Percentiles rank a stretch among this genome's conserved stretches.
phyloP scores from a whole-genome alignment of 75 land plant genomes.

The Pseudotsuga menziesii region DNA sequence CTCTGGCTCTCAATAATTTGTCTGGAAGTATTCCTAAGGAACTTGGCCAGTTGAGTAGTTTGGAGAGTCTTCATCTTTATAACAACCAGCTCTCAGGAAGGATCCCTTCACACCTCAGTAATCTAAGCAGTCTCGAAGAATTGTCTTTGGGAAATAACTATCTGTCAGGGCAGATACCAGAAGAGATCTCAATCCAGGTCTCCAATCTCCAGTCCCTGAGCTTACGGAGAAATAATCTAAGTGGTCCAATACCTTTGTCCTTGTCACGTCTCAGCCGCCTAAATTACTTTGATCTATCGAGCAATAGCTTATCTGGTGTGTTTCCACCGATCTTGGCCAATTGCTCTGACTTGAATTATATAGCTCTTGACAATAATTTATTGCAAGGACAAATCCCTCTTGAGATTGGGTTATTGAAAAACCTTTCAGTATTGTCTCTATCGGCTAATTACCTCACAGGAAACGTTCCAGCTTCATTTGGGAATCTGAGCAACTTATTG shows the following conservation, averaged over 20 bases:
- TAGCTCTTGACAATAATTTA: slow-evolving; percentile 35
- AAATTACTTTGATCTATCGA: slow-evolving; percentile 26
- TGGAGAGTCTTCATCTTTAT: slow-evolving; percentile 37
- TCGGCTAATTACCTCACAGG: slow-evolving; percentile 47
- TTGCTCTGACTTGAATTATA: slow-evolving; percentile 20
- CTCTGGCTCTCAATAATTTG: slow-evolving; percentile 14
- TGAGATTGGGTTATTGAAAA: slow-evolving; percentile 30
- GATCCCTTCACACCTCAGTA: slow-evolving; percentile 54
- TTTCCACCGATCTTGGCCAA: slow-evolving; percentile 56
- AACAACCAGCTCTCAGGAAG: slow-evolving; percentile 51
- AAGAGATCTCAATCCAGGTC: slow-evolving; percentile 28
- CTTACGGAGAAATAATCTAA: slow-evolving; percentile 39
- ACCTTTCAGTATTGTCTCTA: slow-evolving; percentile 39
- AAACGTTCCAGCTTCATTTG: slow-evolving; percentile 34
- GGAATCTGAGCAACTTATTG: slow-evolving; percentile 29
- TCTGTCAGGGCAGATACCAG: slow-evolving; percentile 55
- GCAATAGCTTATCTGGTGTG: slow-evolving; percentile 48
- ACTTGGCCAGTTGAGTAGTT: slow-evolving; percentile 23
- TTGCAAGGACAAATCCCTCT: slow-evolving; percentile 48
- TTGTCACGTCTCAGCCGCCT: slow-evolving; percentile 34
- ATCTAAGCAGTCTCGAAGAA: slow-evolving; percentile 29
- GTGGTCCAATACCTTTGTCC: slow-evolving; percentile 18
- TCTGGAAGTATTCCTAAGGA: slow-evolving; percentile 19
- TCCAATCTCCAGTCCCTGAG: slow-evolving; percentile 36
- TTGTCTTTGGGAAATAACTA: slow-evolving; percentile 54